Percentiles rank a stretch among this genome's conserved stretches.
phyloP scores from a whole-genome alignment of 495 filamentous ascomycete species.

The Hyphodiscus hymeniophilus region DNA sequence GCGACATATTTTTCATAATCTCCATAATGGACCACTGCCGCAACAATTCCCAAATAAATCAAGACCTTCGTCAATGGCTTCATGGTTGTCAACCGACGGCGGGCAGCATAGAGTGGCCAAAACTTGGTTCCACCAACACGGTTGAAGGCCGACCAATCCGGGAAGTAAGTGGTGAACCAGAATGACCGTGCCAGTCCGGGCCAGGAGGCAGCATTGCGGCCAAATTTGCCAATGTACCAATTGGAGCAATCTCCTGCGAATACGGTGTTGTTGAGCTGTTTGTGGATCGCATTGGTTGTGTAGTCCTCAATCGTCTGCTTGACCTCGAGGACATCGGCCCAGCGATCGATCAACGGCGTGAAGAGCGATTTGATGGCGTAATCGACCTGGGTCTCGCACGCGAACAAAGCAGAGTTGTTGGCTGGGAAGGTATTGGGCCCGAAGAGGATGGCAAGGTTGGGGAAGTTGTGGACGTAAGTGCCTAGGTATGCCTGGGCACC shows the following conservation, averaged over 20 bases:
- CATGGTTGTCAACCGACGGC: background rate
- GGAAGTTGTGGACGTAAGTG: slow-evolving; percentile 29
- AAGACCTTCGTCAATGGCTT: background rate
- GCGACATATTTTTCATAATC: no score
- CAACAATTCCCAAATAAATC: background rate
- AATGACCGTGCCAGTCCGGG: slow-evolving; percentile 20
- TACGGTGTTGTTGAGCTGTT: slow-evolving; percentile 21
- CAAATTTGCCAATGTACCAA: slow-evolving; percentile 30
- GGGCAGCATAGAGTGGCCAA: slow-evolving; percentile 11
- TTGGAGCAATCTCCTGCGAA: slow-evolving; percentile 27
- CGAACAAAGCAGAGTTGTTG: slow-evolving; percentile 32
- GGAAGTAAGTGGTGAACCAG: slow-evolving; percentile 20
- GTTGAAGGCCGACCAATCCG: slow-evolving; percentile 14
- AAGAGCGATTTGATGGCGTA: slow-evolving; percentile 22
- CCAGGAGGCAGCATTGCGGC: slow-evolving; percentile 18
- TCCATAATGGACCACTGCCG: background rate
- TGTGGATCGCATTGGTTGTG: slow-evolving; percentile 21
- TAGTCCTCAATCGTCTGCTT: slow-evolving; percentile 26
- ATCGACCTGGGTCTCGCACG: slow-evolving; percentile 31
- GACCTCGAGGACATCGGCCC: slow-evolving; percentile 26
- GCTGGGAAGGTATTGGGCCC: slow-evolving; percentile 38
- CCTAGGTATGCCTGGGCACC: slow-evolving; percentile 35
- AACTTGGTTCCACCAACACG: slow-evolving; percentile 1
- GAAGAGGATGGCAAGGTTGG: slow-evolving; percentile 34
- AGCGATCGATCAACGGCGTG: slow-evolving; percentile 28